Percentiles rank a stretch among this genome's conserved stretches.
These are phyloP conservation scores for Ustilago sp. DNA, from an alignment of 1,284 basidiomycete genomes.

Conservation along the genomic window DNA sequence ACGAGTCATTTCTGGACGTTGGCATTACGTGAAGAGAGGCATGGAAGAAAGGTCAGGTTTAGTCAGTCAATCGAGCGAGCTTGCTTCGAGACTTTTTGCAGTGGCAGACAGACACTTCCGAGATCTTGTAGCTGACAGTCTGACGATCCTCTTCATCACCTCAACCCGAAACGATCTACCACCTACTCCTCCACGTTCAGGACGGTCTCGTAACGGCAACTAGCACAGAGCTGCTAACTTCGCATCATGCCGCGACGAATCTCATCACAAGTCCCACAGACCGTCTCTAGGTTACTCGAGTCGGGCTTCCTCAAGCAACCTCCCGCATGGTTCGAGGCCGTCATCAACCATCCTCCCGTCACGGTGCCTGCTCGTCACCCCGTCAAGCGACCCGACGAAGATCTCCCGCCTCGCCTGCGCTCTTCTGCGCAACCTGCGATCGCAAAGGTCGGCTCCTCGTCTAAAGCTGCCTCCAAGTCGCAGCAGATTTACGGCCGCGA, in stretches of 20 bases:
- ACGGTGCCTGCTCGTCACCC: conserved; percentile 82
- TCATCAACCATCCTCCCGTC: conserved; percentile 86
- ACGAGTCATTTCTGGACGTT: not conserved
- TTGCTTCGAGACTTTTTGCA: conserved; percentile 23
- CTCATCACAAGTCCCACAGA: conserved; percentile 87
- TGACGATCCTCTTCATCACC: not conserved
- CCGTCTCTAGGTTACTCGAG: conserved; percentile 84
- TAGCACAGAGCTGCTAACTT: not conserved
- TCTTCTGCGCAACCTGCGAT: conserved; percentile 9
- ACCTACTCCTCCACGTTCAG: not conserved
- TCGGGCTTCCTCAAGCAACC: conserved; percentile 77
- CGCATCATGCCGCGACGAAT: conserved; percentile 81
- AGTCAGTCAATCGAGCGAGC: not conserved
- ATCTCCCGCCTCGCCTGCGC: conserved; percentile 57
- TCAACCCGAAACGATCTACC: not conserved
- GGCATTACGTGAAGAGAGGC: conserved; percentile 26
- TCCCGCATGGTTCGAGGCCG: conserved; percentile 87
- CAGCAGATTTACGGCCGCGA: conserved; percentile 36
- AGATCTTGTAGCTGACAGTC: not conserved
- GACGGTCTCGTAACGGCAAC: not conserved
- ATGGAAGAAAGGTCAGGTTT: conserved; percentile 26
- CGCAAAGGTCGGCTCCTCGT: conserved; percentile 30
- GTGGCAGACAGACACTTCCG: conserved; percentile 1
- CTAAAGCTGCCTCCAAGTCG: conserved; percentile 20
- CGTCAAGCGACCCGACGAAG: conserved; percentile 72